Base-by-base conservation (phyloP, 768 basidiomycete genomes). In the Hydnum rufescens region DNA sequence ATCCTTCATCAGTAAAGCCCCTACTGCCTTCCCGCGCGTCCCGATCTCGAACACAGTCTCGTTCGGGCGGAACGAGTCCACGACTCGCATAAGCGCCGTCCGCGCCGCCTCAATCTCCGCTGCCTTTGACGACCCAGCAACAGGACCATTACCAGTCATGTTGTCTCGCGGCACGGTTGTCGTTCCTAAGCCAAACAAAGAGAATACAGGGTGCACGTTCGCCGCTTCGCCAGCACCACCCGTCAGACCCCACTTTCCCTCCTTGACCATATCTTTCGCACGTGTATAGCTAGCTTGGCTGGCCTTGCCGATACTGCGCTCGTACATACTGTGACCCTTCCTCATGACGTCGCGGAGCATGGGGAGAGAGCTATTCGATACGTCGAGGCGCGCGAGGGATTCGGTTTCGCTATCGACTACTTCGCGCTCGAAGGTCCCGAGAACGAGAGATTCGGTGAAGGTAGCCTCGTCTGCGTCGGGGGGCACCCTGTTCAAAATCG, bases 21-120 rank as follows among this genome's bases (percentile, higher is more conserved):
- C 79, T 2, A 68, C 71, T 42, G 67, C 63, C 60, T 72, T 74
- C 2, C 81, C 82, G 58, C 86, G 77, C 5, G 77, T 74, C 0
- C 82, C 85, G 30, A 90, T 70, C 65, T 97, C 93, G 55, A 97
- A 81, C 30, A 95, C 80, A 0, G 92, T 97, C 64, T 96, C 93
- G 0, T 71, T 62, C 16, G 93, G 93, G 23, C 69, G 74, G 70
- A 95, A 97, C 3, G 82, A 70, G 57, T 76, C 80, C 47, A 97
- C 78, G n/a, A 72, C 72, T 30, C 73, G 71, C 32, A 96, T 67
- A 32, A 96, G 69, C 23, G 71, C 70, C 43, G 78, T 75, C 54
- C 81, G 74, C 34, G 72, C 74, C 32, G 72, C 70, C 51, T 78
- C 77, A 43, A 69, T 65, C 4, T 65, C 66, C 29, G 68, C 63